Evolutionary conservation across 2,329 filamentous ascomycete genomes (phyloP), one percentile per base, ranked within the genome.

Genomic region (Talaromyces pinophilus): DNA sequence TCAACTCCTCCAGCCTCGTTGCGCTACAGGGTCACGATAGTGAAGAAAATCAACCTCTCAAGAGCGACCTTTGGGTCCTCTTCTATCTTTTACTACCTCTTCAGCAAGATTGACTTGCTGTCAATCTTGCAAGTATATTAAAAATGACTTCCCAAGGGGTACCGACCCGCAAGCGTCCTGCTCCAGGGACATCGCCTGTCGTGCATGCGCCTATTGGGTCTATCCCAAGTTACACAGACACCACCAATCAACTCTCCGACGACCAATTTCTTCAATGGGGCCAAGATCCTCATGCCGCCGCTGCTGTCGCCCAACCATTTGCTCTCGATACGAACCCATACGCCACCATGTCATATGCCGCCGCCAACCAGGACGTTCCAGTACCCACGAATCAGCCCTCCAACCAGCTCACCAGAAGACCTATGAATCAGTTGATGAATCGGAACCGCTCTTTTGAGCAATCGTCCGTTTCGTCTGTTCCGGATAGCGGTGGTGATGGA

Each of bases 181-280:
- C 91, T 57, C 89, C 91, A 65, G 91, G 90, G 75, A 82, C 88
- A 68, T 85, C 87, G 44, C 89, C 91, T n/a, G 80, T 86, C 70
- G 80, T 85, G 25, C 86, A 87, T 60, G 82, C 82, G 46, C 81
- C 81, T 70, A 79, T 85, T 73, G 84, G 85, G 66, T 81, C 80
- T 46, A 82, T 85, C 68, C 79, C 82, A 19, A 80, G 79, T 66
- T 83, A 82, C 59, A 62, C 69, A 75, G 80, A 79, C 65, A 78
- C 78, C 70, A 78, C 77, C 40, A 75, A 75, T 68, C 79, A 80
- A 71, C 74, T 82, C 54, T 82, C 78, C 46, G 84, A 81, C 76
- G 83, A 84, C 59, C 83, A 85, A 75, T 83, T 85, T 69, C 72
- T 86, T 55, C 82, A 84, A 75, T 87, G 85, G 85, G 83, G 81